These are phyloP conservation scores for Dacryopinax spathularia DNA, from an alignment of 768 basidiomycete genomes.

Conservation along the genomic window DNA sequence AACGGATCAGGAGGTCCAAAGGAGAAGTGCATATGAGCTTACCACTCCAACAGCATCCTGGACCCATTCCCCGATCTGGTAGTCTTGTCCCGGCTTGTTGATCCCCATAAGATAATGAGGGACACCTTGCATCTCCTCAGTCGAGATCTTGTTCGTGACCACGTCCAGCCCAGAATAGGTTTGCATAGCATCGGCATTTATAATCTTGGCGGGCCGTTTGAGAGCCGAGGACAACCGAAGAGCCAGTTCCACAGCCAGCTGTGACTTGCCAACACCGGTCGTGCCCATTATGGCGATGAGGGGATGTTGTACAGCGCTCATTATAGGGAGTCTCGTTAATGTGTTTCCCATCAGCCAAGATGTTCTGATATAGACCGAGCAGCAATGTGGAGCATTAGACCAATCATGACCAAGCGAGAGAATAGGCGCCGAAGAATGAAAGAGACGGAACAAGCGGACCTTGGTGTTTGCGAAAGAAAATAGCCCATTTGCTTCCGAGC, in stretches of 20 bases:
- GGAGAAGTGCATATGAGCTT: conserved; percentile 21
- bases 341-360: no score
- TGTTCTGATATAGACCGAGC: no score
- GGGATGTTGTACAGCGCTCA: conserved; percentile 27
- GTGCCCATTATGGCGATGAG: conserved; percentile 83
- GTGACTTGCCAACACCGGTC: conserved; percentile 90
- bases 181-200: conserved; percentile 98
- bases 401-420: no score
- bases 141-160: conserved; percentile 85
- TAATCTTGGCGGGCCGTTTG: conserved; percentile 41
- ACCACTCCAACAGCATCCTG: conserved; percentile 65
- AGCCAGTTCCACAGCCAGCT: conserved; percentile 78
- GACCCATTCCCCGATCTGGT: conserved; percentile 78
- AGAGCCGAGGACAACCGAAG: conserved; percentile 23
- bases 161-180: conserved; percentile 82
- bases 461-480: no score
- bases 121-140: conserved; percentile 59
- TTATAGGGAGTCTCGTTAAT: neutral
- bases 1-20: neutral
- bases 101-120: conserved; percentile 84
- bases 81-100: conserved; percentile 75
- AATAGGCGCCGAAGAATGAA: no score
- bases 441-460: no score
- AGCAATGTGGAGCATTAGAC: no score
- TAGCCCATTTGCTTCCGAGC: no score